Evolutionary conservation across 768 basidiomycete species (phyloP).

Genomic region (Collybiopsis confluens): DNA sequence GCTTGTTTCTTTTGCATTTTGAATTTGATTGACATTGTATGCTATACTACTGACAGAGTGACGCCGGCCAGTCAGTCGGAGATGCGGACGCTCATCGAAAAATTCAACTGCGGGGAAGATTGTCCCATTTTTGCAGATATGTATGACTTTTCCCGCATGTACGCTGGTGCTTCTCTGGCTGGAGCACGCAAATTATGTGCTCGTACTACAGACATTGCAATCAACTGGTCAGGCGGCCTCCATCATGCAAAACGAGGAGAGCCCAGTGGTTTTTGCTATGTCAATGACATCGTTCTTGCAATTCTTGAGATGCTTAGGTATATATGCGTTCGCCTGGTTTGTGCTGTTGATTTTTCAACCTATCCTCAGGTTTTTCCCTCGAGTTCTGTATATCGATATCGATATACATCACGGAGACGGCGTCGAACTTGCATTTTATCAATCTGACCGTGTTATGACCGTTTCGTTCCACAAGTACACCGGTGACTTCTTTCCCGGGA

Average conservation of each 20-base stretch:
- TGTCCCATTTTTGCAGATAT: conserved; percentile 95
- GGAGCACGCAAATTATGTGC: conserved; percentile 85
- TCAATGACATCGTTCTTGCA: conserved; percentile 94
- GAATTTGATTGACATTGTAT: background rate
- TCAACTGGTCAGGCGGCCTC: conserved; percentile 98
- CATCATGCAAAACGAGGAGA: conserved; percentile 98
- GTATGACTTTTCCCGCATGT: conserved; percentile 93
- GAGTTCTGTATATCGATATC: conserved; percentile 97
- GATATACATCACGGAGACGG: conserved; percentile 99
- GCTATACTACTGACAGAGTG: conserved; percentile 47
- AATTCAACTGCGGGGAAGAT: conserved; percentile 94
- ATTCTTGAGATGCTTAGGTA: conserved; percentile 90
- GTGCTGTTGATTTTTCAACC: background rate
- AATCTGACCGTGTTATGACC: conserved; percentile 97
- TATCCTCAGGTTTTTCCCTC: conserved; percentile 71
- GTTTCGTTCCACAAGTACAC: conserved; percentile 99
- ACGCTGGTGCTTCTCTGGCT: conserved; percentile 87
- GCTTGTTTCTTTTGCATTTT: background rate
- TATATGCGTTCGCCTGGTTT: background rate
- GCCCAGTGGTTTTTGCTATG: conserved; percentile 97
- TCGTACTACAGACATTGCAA: conserved; percentile 90
- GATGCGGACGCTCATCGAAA: conserved; percentile 75
- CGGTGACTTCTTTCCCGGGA: conserved; percentile 97
- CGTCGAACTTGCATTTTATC: conserved; percentile 96
- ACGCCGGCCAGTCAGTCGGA: conserved; percentile 66